A percentile compares a stretch with the other conserved stretches of the same genome.
Conservation (phyloP, 2,329 filamentous ascomycete species). For the Neonectria ditissima region DNA sequence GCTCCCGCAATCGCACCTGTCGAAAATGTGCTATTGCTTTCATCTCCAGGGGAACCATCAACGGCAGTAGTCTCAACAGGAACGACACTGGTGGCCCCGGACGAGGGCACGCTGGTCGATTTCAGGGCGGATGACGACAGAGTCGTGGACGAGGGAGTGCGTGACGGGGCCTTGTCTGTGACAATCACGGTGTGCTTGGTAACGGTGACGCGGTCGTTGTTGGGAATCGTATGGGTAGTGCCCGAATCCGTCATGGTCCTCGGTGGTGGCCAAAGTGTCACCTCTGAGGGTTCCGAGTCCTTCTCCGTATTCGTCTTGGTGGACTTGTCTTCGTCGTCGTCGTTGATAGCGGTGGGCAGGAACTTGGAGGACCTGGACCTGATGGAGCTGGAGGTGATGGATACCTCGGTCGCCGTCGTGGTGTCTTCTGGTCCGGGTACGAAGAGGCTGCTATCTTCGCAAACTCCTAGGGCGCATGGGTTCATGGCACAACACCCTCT, state of each 20-base stretch:
- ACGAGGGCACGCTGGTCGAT: slow-evolving; percentile 19
- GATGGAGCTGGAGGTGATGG: slow-evolving; percentile 16
- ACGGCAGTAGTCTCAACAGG: slow-evolving; percentile 25
- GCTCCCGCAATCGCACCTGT: slow-evolving; percentile 51
- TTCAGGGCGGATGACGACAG: slow-evolving; percentile 20
- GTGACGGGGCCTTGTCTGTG: slow-evolving; percentile 41
- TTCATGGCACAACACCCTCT: slow-evolving; percentile 60
- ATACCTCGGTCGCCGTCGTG: not conserved
- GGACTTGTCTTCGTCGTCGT: slow-evolving; percentile 6
- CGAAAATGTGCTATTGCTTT: slow-evolving; percentile 34
- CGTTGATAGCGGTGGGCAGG: not conserved
- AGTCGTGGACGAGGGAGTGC: slow-evolving; percentile 23
- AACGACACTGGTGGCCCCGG: slow-evolving; percentile 15
- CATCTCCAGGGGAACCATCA: slow-evolving; percentile 2
- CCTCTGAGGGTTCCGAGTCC: slow-evolving; percentile 6
- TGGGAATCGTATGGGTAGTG: slow-evolving; percentile 52
- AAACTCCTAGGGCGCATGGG: slow-evolving; percentile 53
- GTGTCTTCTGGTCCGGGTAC: not conserved
- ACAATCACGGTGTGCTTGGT: slow-evolving; percentile 51
- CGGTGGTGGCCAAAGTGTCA: slow-evolving; percentile 22
- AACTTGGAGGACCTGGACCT: slow-evolving; percentile 1
- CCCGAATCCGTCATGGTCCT: slow-evolving; percentile 52
- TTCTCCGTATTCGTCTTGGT: slow-evolving; percentile 17
- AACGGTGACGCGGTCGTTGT: slow-evolving; percentile 49
- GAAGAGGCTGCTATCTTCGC: slow-evolving; percentile 39